Base-by-base conservation (phyloP, 1,139 yeast genomes). In the Pichia sp. region DNA sequence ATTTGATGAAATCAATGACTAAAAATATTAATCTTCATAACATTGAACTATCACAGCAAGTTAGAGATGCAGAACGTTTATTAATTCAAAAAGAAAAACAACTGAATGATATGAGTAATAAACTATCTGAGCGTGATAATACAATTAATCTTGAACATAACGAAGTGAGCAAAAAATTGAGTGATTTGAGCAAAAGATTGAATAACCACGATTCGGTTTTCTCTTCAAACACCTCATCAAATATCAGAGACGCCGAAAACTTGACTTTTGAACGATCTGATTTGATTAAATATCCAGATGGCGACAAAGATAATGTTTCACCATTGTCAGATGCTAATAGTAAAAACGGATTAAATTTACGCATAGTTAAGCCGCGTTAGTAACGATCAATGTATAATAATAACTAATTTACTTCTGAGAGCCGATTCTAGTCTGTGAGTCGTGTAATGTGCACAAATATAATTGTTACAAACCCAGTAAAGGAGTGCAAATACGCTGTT, bases 21-120 rank as follows among this genome's bases (percentile, higher is more conserved):
- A 28, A 39, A 23, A 44, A 41, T 1, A 44, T 47, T 27, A 44
- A 47, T 26, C 23, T 11, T 4, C 46, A 44, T 11, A 44, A 47
- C 27, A 27, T 34, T 23, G 40, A 41, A 6, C 29, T 47, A 28
- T 8, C 36, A 10, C 23, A 38, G 31, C 46, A 44, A 39, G 44
- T 47, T 23, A 39, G 44, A 29, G 23, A 23, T 6, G 46, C 48
- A 3, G 43, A 44, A 29, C 16, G 37, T 11, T 7, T 42, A 7
- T 36, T 47, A 9, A 9, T 9, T 6, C 4, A 37, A 3, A 47
- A 41, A 23, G 44, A 44, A 8, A n/a, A 42, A 4, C 33, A 40
- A 9, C 29, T 44, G 26, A 31, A 36, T 4, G 35, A 33, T 4
- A 28, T 33, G 1, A 40, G 32, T 27, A 5, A 10, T 1, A 47